A percentile compares a stretch with the other conserved stretches of the same genome.
These are phyloP conservation scores for Amaranthus palmeri DNA, from an alignment of 148 eudicot genomes.

Conservation along the genomic window DNA sequence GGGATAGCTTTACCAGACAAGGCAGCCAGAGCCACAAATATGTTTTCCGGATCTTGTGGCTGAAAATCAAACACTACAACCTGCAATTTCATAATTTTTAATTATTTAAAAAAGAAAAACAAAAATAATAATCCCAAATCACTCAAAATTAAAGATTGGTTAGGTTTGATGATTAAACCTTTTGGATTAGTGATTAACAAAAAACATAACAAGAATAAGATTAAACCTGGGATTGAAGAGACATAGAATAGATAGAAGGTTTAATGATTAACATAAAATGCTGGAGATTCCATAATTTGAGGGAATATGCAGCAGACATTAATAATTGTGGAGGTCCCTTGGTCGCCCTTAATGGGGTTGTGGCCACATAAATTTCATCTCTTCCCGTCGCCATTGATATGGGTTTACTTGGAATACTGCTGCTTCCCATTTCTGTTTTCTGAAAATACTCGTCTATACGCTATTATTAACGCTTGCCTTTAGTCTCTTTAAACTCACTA, in stretches of 20 bases:
- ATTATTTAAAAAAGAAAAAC: background rate
- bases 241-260: conserved; percentile 32
- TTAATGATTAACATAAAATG: conserved; percentile 84
- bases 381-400: conserved; percentile 10
- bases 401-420: conserved; percentile 18
- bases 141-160: too few relatives aligned
- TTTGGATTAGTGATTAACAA: background rate
- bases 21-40: conserved; percentile 71
- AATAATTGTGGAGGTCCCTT: conserved; percentile 73
- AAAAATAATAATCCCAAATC: background rate
- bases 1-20: conserved; percentile 63
- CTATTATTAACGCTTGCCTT: too few relatives aligned
- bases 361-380: conserved; percentile 72
- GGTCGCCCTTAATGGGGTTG: conserved; percentile 63
- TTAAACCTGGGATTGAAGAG: conserved; percentile 26
- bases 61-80: conserved; percentile 81
- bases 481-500: too few relatives aligned
- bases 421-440: background rate
- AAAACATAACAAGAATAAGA: background rate
- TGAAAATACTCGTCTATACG: too few relatives aligned
- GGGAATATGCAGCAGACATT: conserved; percentile 67
- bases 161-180: background rate
- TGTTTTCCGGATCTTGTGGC: conserved; percentile 84
- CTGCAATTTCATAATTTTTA: conserved; percentile 20
- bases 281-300: conserved; percentile 63